Conservation (phyloP, 306 rosid species). For the Benincasa hispida region DNA sequence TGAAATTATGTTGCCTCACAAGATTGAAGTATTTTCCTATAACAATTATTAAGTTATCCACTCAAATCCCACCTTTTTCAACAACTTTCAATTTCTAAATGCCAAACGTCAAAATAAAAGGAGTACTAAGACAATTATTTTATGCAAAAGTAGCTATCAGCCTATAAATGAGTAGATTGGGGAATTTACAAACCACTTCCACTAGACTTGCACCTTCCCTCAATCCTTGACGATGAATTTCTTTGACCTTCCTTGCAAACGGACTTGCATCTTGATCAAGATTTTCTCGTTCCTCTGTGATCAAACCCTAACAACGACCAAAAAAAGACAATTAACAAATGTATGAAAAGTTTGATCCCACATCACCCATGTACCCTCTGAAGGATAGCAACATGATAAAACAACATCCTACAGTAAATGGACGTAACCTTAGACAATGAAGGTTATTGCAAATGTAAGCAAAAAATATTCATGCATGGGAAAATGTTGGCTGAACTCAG, state of each 20-base stretch:
- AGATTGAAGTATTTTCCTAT: background rate
- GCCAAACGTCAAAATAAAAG: background rate
- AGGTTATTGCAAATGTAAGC: background rate
- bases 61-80: background rate
- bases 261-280: constrained; percentile 84
- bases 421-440: background rate
- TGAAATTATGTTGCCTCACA: background rate
- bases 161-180: background rate
- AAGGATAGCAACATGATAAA: background rate
- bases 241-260: constrained; percentile 76
- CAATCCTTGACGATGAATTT: constrained; percentile 80
- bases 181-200: constrained; percentile 74
- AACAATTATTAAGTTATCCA: background rate
- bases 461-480: background rate
- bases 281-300: constrained; percentile 73
- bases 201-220: constrained; percentile 88
- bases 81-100: background rate
- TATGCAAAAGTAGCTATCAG: background rate
- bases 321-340: background rate
- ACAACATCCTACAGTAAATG: background rate
- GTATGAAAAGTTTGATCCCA: background rate
- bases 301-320: constrained; percentile 55
- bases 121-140: background rate
- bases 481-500: background rate
- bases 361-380: background rate